Conservation (phyloP, 164 flowering plant genomes). For the Kingdonia uniflora region DNA sequence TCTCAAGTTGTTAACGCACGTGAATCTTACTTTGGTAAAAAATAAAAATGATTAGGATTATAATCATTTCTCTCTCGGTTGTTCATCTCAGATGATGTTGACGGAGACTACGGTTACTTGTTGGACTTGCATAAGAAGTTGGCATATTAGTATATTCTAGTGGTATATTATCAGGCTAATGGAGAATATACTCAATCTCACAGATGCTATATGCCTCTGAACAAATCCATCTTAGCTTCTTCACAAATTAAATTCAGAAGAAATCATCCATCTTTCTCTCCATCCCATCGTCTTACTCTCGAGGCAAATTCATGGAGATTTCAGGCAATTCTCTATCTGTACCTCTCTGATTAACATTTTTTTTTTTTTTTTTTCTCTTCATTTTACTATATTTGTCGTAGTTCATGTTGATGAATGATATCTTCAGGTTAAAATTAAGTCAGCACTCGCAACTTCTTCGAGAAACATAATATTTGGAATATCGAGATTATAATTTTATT, state of each 20-base stretch:
- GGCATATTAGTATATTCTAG: constrained; percentile 7
- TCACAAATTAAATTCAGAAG: not conserved
- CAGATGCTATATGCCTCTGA: not conserved
- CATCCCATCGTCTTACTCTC: not conserved
- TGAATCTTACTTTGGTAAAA: too few relatives aligned
- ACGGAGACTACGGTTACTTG: not conserved
- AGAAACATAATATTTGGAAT: too few relatives aligned
- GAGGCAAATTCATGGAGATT: not conserved
- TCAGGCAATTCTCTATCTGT: not conserved
- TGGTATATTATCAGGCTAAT: constrained; percentile 3
- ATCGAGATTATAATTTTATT: too few relatives aligned
- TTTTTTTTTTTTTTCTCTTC: too few relatives aligned
- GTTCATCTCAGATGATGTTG: too few relatives aligned
- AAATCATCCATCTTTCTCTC: not conserved
- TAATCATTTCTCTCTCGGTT: too few relatives aligned
- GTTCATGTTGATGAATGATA: too few relatives aligned
- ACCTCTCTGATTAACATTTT: not conserved
- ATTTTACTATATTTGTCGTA: too few relatives aligned
- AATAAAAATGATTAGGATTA: too few relatives aligned
- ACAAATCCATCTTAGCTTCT: not conserved
- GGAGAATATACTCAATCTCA: not conserved
- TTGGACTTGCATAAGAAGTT: not conserved
- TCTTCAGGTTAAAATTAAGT: too few relatives aligned
- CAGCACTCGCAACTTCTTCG: too few relatives aligned
- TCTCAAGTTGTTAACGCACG: too few relatives aligned